phyloP scores from a whole-genome alignment of 225 moss, liverwort and hornwort genomes.

The Asterella californica region DNA sequence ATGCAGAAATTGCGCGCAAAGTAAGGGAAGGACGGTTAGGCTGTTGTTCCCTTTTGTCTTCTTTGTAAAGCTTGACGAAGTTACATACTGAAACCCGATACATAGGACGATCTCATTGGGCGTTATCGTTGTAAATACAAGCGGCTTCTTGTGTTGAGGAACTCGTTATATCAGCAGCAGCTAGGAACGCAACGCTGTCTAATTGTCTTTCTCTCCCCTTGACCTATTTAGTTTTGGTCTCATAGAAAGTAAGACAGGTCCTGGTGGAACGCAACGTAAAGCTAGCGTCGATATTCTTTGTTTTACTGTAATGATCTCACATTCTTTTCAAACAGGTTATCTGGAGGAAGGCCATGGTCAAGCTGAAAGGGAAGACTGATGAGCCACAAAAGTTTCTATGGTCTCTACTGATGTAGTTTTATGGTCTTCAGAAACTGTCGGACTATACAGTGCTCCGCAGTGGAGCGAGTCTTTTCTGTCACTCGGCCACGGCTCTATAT shows the following conservation, averaged over 20 bases:
- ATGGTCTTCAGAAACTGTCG: constrained; percentile 16
- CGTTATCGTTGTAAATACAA: background rate
- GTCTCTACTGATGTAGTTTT: constrained; percentile 23
- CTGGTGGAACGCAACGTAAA: constrained; percentile 17
- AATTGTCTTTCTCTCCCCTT: constrained; percentile 11
- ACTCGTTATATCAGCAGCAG: constrained; percentile 20
- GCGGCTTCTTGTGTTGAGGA: constrained; percentile 7
- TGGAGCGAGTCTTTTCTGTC: constrained; percentile 15
- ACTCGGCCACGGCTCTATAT: constrained; percentile 9
- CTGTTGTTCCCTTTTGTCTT: background rate
- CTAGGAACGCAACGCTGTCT: constrained; percentile 3
- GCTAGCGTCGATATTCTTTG: constrained; percentile 25
- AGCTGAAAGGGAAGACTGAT: constrained; percentile 22
- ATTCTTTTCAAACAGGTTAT: constrained; percentile 27
- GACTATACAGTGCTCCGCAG: background rate
- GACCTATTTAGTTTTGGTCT: constrained; percentile 22
- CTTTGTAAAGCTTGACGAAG: background rate
- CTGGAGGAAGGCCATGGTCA: constrained; percentile 23
- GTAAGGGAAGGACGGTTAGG: constrained; percentile 45
- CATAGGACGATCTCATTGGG: background rate
- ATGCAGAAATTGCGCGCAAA: constrained; percentile 94
- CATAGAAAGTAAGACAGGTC: constrained; percentile 19
- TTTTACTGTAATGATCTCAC: constrained; percentile 26
- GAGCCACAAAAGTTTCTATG: constrained; percentile 16
- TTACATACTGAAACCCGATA: background rate